phyloP scores from a whole-genome alignment of 2,329 filamentous ascomycete genomes.

The Emericellopsis cladophorae region DNA sequence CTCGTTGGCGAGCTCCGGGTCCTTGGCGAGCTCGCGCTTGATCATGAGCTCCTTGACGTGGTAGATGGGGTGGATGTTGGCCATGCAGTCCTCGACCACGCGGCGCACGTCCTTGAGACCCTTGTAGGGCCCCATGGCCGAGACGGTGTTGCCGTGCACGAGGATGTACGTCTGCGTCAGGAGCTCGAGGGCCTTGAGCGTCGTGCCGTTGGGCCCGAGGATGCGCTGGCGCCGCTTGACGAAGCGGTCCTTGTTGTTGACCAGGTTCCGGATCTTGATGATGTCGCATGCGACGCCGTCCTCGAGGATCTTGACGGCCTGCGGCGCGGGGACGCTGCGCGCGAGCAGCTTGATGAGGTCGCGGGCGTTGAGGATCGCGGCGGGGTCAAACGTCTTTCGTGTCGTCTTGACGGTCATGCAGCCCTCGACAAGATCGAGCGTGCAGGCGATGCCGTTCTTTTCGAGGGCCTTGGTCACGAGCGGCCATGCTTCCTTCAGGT shows the following conservation, averaged over 20 bases:
- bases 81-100: slow-evolving; percentile 91
- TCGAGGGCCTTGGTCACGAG: slow-evolving; percentile 78
- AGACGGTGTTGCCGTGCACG: slow-evolving; percentile 93
- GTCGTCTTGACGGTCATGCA: slow-evolving; percentile 97
- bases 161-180: slow-evolving; percentile 87
- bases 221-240: slow-evolving; percentile 91
- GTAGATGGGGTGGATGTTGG: slow-evolving; percentile 94
- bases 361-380: slow-evolving; percentile 82
- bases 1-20: slow-evolving; percentile 73
- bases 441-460: slow-evolving; percentile 79
- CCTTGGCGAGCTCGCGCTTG: slow-evolving; percentile 81
- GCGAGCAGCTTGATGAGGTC: slow-evolving; percentile 90
- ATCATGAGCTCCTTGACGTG: slow-evolving; percentile 70
- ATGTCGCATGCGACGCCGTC: slow-evolving; percentile 88
- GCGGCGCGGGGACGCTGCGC: slow-evolving; percentile 80
- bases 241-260: slow-evolving; percentile 89
- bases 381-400: slow-evolving; percentile 80
- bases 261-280: slow-evolving; percentile 85
- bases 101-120: slow-evolving; percentile 84
- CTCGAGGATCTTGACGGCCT: slow-evolving; percentile 88
- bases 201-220: slow-evolving; percentile 80
- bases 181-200: slow-evolving; percentile 85
- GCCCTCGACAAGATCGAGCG: slow-evolving; percentile 87
- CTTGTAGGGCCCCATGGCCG: slow-evolving; percentile 84
- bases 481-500: slow-evolving; percentile 87